Conservation (phyloP, 2,329 filamentous ascomycete species). For the Ceratocystis cacaofunesta region DNA sequence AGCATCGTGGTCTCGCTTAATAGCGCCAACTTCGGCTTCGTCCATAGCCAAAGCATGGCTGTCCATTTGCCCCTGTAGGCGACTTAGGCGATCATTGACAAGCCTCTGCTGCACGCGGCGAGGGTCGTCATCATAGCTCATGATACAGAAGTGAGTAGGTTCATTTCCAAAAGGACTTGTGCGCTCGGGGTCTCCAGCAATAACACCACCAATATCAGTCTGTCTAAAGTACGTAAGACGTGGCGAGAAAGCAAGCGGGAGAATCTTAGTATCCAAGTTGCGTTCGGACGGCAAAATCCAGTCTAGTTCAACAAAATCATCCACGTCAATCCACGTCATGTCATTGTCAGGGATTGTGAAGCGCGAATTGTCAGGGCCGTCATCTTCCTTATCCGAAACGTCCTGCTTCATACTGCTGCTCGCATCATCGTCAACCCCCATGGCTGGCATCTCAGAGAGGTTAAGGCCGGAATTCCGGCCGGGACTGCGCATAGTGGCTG, state of each 20-base stretch:
- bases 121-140: conserved; percentile 82
- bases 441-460: neutral
- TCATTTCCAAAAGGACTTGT: conserved; percentile 87
- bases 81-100: conserved; percentile 64
- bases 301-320: conserved; percentile 95
- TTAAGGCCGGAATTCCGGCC: neutral
- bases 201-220: conserved; percentile 74
- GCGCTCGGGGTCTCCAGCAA: conserved; percentile 64
- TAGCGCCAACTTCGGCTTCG: conserved; percentile 57
- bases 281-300: conserved; percentile 85
- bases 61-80: conserved; percentile 62
- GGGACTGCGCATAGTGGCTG: conserved; percentile 63
- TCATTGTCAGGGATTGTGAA: conserved; percentile 96
- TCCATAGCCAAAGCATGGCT: conserved; percentile 58
- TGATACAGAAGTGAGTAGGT: conserved; percentile 85
- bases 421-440: conserved; percentile 8
- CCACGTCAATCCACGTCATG: conserved; percentile 96
- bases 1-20: conserved; percentile 36
- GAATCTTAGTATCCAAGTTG: conserved; percentile 84
- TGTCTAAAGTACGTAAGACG: conserved; percentile 94
- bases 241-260: conserved; percentile 85
- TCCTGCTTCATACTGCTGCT: conserved; percentile 11
- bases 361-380: conserved; percentile 58
- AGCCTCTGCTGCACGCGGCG: conserved; percentile 75
- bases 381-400: conserved; percentile 31